Evolutionary conservation across 148 eudicot genomes (phyloP), one percentile per base, ranked within the genome.

Genomic region (Gaultheria prostrata): DNA sequence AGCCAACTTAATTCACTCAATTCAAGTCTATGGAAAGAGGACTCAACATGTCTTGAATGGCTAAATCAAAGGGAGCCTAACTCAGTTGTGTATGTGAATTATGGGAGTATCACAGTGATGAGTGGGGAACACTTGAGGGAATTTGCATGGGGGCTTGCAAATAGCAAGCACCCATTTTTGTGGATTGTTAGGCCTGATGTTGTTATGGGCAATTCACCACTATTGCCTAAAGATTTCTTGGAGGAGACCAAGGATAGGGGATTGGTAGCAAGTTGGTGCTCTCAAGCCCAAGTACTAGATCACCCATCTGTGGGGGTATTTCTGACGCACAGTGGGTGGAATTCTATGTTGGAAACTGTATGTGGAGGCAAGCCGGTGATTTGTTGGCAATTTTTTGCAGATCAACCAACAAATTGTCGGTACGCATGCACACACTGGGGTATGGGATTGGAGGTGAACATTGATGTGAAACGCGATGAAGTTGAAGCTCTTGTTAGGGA

Each of bases 21-120:
- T 48, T 46, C 78, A 76, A 76, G 78, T 48, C 21, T 76, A 76
- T 76, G 78, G 78, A 76, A 76, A 26, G 78, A 76, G 54, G 78
- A 76, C 54, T 11, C 54, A 17, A n/a, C 11, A 45, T 76, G 78
- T 26, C 30, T 76, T 14, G 43, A 76, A 48, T 76, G 78, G 78
- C 54, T 76, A 4, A 33, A 76, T 30, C 53, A 21, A 76, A 76
- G 24, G 2, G 53, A 11, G 32, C 56, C 78, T 1, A 76, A 48
- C 20, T 76, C 78, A 45, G 33, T 48, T 48, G 78, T 48, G 17
- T 76, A 76, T 76, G 78, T 76, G 8, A 76, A 76, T 26, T 76
- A 46, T 48, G 78, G 78, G n/a, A 76, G 78, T 12, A 32, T 76
- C 6, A 76, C 56, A 3, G 78, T 24, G 28, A 76, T 76, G 78